Base-by-base conservation (phyloP, 176 grass and related monocot genomes). In the Thinopyrum elongatum region DNA sequence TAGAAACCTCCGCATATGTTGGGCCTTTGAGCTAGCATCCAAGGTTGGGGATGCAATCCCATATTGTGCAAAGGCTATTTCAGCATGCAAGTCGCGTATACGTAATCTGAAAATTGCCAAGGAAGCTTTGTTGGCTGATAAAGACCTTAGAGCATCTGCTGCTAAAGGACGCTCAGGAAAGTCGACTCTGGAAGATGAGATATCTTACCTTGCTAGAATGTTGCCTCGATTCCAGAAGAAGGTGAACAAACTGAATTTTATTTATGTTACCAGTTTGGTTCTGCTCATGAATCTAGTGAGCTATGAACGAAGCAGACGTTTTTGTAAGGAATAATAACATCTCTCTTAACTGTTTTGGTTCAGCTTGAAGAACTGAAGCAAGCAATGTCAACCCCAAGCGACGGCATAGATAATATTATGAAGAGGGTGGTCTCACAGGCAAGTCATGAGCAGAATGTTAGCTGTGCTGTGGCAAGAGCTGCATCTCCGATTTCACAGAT, bases 61-160 rank as follows among this genome's bases (percentile, higher is more conserved):
- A 34, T 98, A 92, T 68, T 95, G 95, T 73, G 83, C 65, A 76
- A 95, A 89, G 81, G 91, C 93, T 31, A 87, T 98, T 26, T 90
- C 87, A 29, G 68, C 86, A 31, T 90, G 93, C 60, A 95, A 95
- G 84, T 95, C 95, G 58, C 91, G 80, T 29, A 82, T 95, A 74
- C 35, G 87, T 69, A 87, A 63, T 47, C 83, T 95, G 41, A 85
- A 85, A 89, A 71, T 62, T 78, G 65, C 88, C 49, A 42, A 11
- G 39, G 39, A 42, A 42, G 39, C 2, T 42, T 42, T 42, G 39
- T 11, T 42, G 39, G 39, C 39, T 42, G 39, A 42, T 42, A 42
- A 36, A 31, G 30, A 31, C 30, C 30, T 31, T 31, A 31, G 30
- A 1, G 30, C 30, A 31, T 31, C 30, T 31, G 30, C 30, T 31